Conservation (phyloP, 2,329 filamentous ascomycete species). For the Podosphaera aphanis region DNA sequence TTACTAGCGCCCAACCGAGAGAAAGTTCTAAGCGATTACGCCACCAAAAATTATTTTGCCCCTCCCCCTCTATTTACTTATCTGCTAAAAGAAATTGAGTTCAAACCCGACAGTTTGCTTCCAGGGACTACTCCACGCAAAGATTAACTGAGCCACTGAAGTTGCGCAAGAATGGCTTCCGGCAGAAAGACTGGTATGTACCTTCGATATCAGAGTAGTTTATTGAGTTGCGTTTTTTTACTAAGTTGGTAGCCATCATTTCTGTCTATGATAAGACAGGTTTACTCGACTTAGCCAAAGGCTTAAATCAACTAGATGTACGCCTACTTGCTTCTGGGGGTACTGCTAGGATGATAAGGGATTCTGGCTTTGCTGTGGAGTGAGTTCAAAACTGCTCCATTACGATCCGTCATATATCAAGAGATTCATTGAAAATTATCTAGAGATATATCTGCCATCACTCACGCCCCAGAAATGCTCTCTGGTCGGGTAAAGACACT, state of each 20-base stretch:
- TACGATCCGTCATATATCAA: background rate
- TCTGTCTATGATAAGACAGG: conserved; percentile 99
- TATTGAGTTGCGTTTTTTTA: background rate
- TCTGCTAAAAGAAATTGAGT: background rate
- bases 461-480: conserved; percentile 90
- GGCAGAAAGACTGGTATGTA: conserved; percentile 1
- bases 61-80: background rate
- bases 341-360: conserved; percentile 87
- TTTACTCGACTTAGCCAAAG: conserved; percentile 75
- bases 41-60: background rate
- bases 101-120: background rate
- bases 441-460: conserved; percentile 93
- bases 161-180: background rate
- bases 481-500: conserved; percentile 84
- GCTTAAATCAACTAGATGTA: conserved; percentile 69
- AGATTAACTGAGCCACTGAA: background rate
- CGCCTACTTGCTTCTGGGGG: conserved; percentile 85
- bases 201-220: background rate
- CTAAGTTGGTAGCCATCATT: conserved; percentile 43
- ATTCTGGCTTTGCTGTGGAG: conserved; percentile 89
- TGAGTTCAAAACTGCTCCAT: conserved; percentile 23
- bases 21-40: background rate
- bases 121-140: background rate
- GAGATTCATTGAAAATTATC: background rate
- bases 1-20: background rate